phyloP scores from a whole-genome alignment of 345 rosid species.

The Hypericum androsaemum region DNA sequence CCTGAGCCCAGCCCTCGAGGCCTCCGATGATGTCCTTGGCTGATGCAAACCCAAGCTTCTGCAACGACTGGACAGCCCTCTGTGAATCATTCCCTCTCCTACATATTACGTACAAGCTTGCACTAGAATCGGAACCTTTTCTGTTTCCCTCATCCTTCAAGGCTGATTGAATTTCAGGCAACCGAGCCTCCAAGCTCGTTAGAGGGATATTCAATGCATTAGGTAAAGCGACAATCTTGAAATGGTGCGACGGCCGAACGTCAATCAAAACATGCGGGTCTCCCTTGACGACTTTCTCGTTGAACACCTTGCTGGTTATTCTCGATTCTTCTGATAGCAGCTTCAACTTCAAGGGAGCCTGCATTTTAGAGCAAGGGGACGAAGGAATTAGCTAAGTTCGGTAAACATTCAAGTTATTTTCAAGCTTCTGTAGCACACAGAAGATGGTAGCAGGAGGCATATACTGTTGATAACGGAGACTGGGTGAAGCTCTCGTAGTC shows the following conservation, averaged over 20 bases:
- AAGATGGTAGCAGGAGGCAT: not conserved
- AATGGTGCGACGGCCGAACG: slow-evolving; percentile 84
- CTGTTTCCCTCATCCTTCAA: slow-evolving; percentile 36
- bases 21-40: slow-evolving; percentile 85
- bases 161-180: slow-evolving; percentile 53
- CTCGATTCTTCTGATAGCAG: slow-evolving; percentile 48
- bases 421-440: not conserved
- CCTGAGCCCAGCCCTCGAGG: slow-evolving; percentile 61
- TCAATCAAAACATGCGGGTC: slow-evolving; percentile 57
- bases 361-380: slow-evolving; percentile 2
- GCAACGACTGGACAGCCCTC: slow-evolving; percentile 69
- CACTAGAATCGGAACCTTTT: slow-evolving; percentile 18
- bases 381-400: too few relatives aligned
- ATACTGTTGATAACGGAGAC: slow-evolving; percentile 53
- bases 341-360: slow-evolving; percentile 55
- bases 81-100: slow-evolving; percentile 95
- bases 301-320: slow-evolving; percentile 54
- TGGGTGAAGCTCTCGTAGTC: slow-evolving; percentile 88
- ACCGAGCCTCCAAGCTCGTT: slow-evolving; percentile 46
- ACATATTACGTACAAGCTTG: slow-evolving; percentile 51
- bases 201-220: slow-evolving; percentile 66
- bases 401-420: too few relatives aligned
- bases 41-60: slow-evolving; percentile 41
- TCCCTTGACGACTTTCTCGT: slow-evolving; percentile 33
- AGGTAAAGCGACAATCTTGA: slow-evolving; percentile 73